phyloP scores from a whole-genome alignment of 2,329 filamentous ascomycete genomes.

The Grosmannia penicillata region DNA sequence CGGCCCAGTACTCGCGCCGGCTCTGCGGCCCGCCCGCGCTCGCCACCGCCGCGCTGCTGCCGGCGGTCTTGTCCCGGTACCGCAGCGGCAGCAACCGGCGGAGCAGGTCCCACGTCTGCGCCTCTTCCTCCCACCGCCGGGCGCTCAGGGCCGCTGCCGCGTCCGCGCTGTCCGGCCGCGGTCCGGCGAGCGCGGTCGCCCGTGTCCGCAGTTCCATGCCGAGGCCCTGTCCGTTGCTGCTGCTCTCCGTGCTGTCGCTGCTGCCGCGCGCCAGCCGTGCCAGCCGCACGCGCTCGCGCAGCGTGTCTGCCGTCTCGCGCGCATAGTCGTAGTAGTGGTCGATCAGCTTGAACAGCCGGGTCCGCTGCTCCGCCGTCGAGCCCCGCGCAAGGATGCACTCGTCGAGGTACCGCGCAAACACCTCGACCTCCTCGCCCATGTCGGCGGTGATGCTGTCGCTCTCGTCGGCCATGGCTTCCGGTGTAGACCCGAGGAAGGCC shows the following conservation, averaged over 20 bases:
- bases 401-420: slow-evolving; percentile 73
- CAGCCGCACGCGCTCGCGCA: slow-evolving; percentile 25
- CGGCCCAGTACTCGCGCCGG: slow-evolving; percentile 38
- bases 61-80: slow-evolving; percentile 28
- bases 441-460: slow-evolving; percentile 1
- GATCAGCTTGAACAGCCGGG: slow-evolving; percentile 53
- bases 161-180: slow-evolving; percentile 6
- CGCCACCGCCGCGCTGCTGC: slow-evolving; percentile 7
- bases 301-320: slow-evolving; percentile 24
- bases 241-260: slow-evolving; percentile 2
- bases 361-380: slow-evolving; percentile 38
- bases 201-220: slow-evolving; percentile 39
- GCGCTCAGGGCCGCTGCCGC: slow-evolving; percentile 25
- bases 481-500: slow-evolving; percentile 17
- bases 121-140: slow-evolving; percentile 62
- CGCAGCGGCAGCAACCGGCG: slow-evolving; percentile 58
- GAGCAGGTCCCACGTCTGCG: slow-evolving; percentile 81
- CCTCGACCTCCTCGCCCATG: slow-evolving; percentile 62
- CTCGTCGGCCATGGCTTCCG: slow-evolving; percentile 23
- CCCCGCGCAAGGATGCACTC: slow-evolving; percentile 43
- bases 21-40: no score
- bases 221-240: background rate
- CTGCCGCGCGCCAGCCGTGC: slow-evolving; percentile 11
- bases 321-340: slow-evolving; percentile 48
- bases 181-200: slow-evolving; percentile 15